A percentile compares a stretch with the other conserved stretches of the same genome.
Evolutionary conservation across 2,329 filamentous ascomycete genomes (phyloP).

Genomic region (Nigrograna mackinnonii): DNA sequence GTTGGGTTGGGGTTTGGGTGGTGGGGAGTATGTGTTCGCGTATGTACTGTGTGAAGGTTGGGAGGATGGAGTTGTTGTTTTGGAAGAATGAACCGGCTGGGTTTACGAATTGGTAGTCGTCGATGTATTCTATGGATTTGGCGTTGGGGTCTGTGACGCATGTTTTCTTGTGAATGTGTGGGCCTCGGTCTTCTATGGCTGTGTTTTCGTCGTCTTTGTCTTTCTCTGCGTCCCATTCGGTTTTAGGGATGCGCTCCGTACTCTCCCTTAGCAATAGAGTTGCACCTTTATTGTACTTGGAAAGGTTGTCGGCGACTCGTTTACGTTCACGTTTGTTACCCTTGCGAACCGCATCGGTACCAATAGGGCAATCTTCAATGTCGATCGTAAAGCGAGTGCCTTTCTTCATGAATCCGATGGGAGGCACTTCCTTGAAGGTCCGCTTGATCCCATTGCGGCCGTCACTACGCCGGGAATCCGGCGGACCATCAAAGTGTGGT

Average conservation of each 20-base stretch:
- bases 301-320: constrained; percentile 71
- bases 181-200: constrained; percentile 59
- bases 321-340: constrained; percentile 81
- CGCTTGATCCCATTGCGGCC: constrained; percentile 57
- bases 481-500: constrained; percentile 88
- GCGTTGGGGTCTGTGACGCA: constrained; percentile 87
- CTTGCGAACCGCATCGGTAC: constrained; percentile 78
- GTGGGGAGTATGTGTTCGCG: constrained; percentile 72
- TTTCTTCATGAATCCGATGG: constrained; percentile 90
- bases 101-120: constrained; percentile 83
- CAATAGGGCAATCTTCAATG: constrained; percentile 97
- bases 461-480: constrained; percentile 52
- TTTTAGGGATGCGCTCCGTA: constrained; percentile 68
- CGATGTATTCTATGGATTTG: constrained; percentile 85
- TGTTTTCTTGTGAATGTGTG: constrained; percentile 76
- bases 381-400: constrained; percentile 80
- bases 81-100: constrained; percentile 96
- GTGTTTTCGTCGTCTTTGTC: constrained; percentile 38
- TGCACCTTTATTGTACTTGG: constrained; percentile 76
- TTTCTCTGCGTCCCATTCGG: constrained; percentile 19
- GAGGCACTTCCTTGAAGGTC: constrained; percentile 67
- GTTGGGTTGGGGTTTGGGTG: constrained; percentile 20
- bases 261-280: constrained; percentile 88
- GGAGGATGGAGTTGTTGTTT: constrained; percentile 98
- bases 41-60: constrained; percentile 84